Base-by-base conservation (phyloP, 306 rosid genomes). In the Vigna nakashimae region DNA sequence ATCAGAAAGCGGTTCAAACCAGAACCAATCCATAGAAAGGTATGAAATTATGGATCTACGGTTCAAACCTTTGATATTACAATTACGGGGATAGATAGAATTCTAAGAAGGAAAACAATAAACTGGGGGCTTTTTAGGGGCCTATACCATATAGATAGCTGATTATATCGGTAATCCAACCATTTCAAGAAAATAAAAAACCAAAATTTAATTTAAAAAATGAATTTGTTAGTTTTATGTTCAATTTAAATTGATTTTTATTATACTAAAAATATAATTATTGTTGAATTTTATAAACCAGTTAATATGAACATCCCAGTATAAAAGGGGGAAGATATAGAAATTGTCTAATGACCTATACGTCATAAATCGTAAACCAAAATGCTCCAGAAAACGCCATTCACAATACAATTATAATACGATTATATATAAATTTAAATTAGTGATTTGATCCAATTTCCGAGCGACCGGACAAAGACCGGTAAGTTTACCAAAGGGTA, bases 401-500 rank as follows among this genome's bases (percentile, higher is more conserved):
- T 45, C 70, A 59, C 4, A 28, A 17, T 51, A 20, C 7, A 76
- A 51, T 14, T 65, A 24, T 30, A 32, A 46, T 60, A 3, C 5
- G 36, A 48, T 57, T 34, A 73, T 49, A 49, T 20, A 20, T 56
- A 57, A 13, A 49, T 74, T 58, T 81, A 62, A 55, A 11, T 17
- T 16, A 38, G 18, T 22, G 51, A 65, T 80, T 7, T 65, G 42
- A 52, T 51, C 51, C 55, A 28, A 36, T 17, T 52, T 66, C 58
- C 45, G 45, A 4, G 43, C 16, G 76, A 34, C 70, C 18, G 18
- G 30, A 34, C 69, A 80, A 43, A 12, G 68, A 17, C 59, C 7
- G 59, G 51, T 17, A 36, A 64, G 70, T 64, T 64, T 57, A 64
- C 75, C 43, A 62, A 68, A 64, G 62, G 52, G 36, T 52, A 69